Evolutionary conservation across 208 protist species (phyloP).

Genomic region (Wallacemonas sp.): DNA sequence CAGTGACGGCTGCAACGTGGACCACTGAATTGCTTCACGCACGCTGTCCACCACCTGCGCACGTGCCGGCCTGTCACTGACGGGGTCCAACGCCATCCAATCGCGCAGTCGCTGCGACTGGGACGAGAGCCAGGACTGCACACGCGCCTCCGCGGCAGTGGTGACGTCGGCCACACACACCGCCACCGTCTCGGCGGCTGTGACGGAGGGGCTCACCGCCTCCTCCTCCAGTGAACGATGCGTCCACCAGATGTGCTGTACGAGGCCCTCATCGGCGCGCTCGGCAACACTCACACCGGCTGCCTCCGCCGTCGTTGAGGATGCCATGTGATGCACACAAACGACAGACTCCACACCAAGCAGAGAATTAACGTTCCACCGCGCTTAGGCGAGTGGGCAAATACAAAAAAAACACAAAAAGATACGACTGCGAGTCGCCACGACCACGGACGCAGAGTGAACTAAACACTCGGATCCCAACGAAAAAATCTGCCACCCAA

Average conservation of each 20-base stretch:
- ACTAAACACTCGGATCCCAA: too few species aligned
- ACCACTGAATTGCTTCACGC: neutral
- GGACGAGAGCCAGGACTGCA: neutral
- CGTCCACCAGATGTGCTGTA: constrained; percentile 47
- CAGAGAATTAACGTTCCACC: too few species aligned
- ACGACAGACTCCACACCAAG: too few species aligned
- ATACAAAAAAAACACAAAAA: too few species aligned
- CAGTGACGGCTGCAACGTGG: constrained; percentile 15
- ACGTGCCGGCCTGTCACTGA: neutral
- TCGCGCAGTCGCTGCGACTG: neutral
- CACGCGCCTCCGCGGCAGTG: neutral
- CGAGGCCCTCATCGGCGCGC: neutral
- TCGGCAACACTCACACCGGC: too few species aligned
- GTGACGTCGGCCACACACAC: constrained; percentile 12
- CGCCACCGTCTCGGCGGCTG: constrained; percentile 31
- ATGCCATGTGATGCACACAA: too few species aligned
- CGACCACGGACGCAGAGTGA: too few species aligned
- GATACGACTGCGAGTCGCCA: too few species aligned
- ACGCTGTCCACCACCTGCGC: neutral
- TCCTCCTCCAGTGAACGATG: constrained; percentile 44
- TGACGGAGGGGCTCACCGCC: constrained; percentile 28
- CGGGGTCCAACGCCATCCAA: neutral
- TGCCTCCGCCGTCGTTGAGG: too few species aligned
- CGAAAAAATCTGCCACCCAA: too few species aligned
- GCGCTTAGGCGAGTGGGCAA: too few species aligned